Conservation (phyloP, 2,329 filamentous ascomycete genomes). For the Sphaerulina musiva region DNA sequence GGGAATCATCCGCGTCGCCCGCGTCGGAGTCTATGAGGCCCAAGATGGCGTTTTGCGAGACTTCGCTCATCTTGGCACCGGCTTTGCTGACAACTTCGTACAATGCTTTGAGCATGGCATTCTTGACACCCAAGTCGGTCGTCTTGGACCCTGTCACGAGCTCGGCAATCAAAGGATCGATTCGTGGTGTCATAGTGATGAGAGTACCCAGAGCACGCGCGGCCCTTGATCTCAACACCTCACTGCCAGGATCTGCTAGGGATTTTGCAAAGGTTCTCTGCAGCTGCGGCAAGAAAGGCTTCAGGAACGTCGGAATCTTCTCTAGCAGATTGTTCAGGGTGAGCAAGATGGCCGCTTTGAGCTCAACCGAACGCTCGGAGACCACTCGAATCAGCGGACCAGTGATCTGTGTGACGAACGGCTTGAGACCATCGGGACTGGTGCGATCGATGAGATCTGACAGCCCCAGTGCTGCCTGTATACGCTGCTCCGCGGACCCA, state of each 20-base stretch:
- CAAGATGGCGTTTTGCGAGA: slow-evolving; percentile 78
- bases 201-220: slow-evolving; percentile 90
- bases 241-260: slow-evolving; percentile 85
- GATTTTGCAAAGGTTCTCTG: slow-evolving; percentile 97
- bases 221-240: slow-evolving; percentile 76
- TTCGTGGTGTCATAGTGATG: slow-evolving; percentile 89
- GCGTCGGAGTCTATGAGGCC: slow-evolving; percentile 79
- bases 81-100: slow-evolving; percentile 96
- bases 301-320: slow-evolving; percentile 91
- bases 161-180: slow-evolving; percentile 89
- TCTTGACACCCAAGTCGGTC: slow-evolving; percentile 74
- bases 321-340: slow-evolving; percentile 92
- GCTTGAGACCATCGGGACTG: slow-evolving; percentile 77
- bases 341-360: slow-evolving; percentile 88
- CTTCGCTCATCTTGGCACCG: slow-evolving; percentile 87
- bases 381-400: slow-evolving; percentile 96
- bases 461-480: slow-evolving; percentile 84
- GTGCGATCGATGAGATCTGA: slow-evolving; percentile 94
- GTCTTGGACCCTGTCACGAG: slow-evolving; percentile 95
- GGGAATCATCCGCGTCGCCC: slow-evolving; percentile 62
- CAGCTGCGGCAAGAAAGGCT: slow-evolving; percentile 93
- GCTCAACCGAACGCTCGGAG: slow-evolving; percentile 89
- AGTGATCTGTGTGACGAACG: slow-evolving; percentile 95
- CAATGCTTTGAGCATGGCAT: slow-evolving; percentile 92
- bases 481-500: slow-evolving; percentile 83